phyloP scores from a whole-genome alignment of 108 stramenopile genomes.

The Stephanodiscus triporus region DNA sequence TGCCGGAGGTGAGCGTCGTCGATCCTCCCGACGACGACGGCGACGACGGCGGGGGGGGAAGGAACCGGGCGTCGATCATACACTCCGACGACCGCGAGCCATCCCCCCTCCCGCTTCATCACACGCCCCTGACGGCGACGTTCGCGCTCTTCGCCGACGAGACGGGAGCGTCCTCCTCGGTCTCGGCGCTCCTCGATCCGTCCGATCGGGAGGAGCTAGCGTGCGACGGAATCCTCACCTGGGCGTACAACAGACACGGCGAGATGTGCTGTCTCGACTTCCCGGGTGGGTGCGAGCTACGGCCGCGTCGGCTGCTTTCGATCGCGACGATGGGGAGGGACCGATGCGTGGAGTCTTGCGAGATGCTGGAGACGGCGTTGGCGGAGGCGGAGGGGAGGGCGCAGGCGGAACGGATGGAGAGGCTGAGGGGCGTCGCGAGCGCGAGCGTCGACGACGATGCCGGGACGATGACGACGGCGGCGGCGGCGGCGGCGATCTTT shows the following conservation, averaged over 20 bases:
- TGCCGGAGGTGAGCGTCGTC: constrained; percentile 67
- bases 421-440: constrained; percentile 37
- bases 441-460: neutral
- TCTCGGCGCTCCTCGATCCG: constrained; percentile 76
- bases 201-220: constrained; percentile 86
- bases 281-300: constrained; percentile 78
- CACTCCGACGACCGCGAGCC: constrained; percentile 89
- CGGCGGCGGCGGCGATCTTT: neutral
- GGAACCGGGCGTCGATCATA: constrained; percentile 55
- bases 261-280: constrained; percentile 88
- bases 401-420: constrained; percentile 62
- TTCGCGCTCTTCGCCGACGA: constrained; percentile 88
- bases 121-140: constrained; percentile 88
- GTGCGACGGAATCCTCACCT: constrained; percentile 71
- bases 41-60: neutral
- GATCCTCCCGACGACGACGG: constrained; percentile 32
- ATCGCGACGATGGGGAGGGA: constrained; percentile 57
- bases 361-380: constrained; percentile 67
- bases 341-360: constrained; percentile 59
- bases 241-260: constrained; percentile 84
- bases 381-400: constrained; percentile 75
- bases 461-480: neutral
- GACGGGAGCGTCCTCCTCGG: constrained; percentile 48
- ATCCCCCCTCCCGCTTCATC: constrained; percentile 91
- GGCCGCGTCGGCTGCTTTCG: constrained; percentile 53